Percentiles rank a stretch among this genome's conserved stretches.
Conservation (phyloP, 2,329 filamentous ascomycete species). For the Aspergillus sp. region DNA sequence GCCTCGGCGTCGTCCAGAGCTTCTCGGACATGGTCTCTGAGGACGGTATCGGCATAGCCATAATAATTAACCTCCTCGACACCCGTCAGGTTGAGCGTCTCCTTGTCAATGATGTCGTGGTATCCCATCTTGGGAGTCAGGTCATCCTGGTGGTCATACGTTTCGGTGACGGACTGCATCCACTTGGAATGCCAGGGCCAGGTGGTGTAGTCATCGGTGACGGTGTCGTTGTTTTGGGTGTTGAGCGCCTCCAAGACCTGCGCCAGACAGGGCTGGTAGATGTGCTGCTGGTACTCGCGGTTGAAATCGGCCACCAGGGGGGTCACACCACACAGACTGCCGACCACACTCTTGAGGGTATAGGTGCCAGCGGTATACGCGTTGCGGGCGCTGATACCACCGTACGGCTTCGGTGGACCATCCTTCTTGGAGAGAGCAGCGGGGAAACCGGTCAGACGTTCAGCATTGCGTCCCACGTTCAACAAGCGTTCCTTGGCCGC, state of each 20-base stretch:
- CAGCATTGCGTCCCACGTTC: conserved; percentile 19
- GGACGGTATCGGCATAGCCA: conserved; percentile 25
- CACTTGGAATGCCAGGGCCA: conserved; percentile 23
- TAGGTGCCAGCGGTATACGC: conserved; percentile 38
- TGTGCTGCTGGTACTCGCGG: conserved; percentile 32
- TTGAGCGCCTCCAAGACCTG: conserved; percentile 22
- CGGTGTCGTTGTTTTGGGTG: conserved; percentile 9
- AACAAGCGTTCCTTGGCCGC: conserved; percentile 16
- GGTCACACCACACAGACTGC: conserved; percentile 34
- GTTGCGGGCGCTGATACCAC: conserved; percentile 36
- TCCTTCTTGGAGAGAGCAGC: conserved; percentile 10
- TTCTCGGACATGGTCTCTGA: conserved; percentile 27
- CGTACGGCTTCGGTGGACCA: conserved; percentile 18
- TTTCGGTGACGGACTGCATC: conserved; percentile 25
- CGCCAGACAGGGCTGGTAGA: conserved; percentile 41
- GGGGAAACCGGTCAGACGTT: conserved; percentile 16
- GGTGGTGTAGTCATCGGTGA: conserved; percentile 15
- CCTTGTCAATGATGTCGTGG: conserved; percentile 14
- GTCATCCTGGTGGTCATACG: conserved; percentile 20
- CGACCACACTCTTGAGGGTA: conserved; percentile 39
- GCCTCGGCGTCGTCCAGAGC: conserved; percentile 25
- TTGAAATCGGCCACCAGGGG: conserved; percentile 39
- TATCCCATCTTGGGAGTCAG: conserved; percentile 21
- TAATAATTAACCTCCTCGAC: conserved; percentile 26
- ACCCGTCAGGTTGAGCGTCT: conserved; percentile 6